phyloP scores from a whole-genome alignment of 108 stramenopile species.

The Cyclotella kingstonii region DNA sequence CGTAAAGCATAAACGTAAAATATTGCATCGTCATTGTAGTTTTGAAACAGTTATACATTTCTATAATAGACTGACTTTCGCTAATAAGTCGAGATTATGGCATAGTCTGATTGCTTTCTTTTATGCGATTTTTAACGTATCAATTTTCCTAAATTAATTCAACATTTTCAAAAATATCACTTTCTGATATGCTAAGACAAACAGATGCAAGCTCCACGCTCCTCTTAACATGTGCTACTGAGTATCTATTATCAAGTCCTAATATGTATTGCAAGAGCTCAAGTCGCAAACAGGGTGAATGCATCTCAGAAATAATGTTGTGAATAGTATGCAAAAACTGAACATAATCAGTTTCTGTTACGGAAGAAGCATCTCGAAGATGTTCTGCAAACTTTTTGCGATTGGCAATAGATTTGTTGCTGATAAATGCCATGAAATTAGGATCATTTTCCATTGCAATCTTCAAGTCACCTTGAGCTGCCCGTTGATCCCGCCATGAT shows the following conservation, averaged over 20 bases:
- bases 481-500: conserved; percentile 83
- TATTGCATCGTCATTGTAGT: too few species aligned
- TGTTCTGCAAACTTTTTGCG: conserved; percentile 77
- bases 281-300: conserved; percentile 83
- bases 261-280: conserved; percentile 89
- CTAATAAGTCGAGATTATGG: too few species aligned
- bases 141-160: too few species aligned
- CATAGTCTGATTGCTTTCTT: too few species aligned
- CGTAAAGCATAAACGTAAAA: too few species aligned
- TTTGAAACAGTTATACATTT: too few species aligned
- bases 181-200: conserved; percentile 59
- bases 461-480: conserved; percentile 86
- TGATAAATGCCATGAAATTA: conserved; percentile 87
- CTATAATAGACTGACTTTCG: too few species aligned
- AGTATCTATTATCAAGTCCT: conserved; percentile 87
- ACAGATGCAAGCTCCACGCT: conserved; percentile 82
- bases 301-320: conserved; percentile 66
- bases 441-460: conserved; percentile 75
- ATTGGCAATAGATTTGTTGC: conserved; percentile 84
- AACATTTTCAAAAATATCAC: conserved; percentile 30
- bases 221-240: conserved; percentile 80
- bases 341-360: conserved; percentile 71
- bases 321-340: conserved; percentile 66
- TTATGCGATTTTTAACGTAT: too few species aligned
- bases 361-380: conserved; percentile 57